Evolutionary conservation across 2,329 filamentous ascomycete genomes (phyloP), one percentile per base, ranked within the genome.

Genomic region (Colletotrichum tropicale): DNA sequence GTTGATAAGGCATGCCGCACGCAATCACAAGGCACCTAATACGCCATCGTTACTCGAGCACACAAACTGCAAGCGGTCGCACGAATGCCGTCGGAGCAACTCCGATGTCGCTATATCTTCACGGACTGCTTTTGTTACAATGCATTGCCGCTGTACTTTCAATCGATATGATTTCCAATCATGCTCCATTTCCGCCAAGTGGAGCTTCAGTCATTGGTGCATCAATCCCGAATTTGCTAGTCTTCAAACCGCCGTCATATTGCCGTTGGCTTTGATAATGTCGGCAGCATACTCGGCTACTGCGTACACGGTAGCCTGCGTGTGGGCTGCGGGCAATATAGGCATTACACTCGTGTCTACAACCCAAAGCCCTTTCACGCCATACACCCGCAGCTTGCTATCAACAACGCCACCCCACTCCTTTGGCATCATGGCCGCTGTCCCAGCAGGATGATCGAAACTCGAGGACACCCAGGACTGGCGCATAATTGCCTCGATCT

Each of bases 331-430:
- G 8, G 81, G 81, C 32, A 84, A 78, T 18, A 85, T 70, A 1
- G 83, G 84, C 52, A 85, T 81, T 13, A 83, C 78, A 69, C 82
- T 85, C 15, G 81, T 81, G 77, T 86, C 83, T 0, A 85, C 81
- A n/a, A 86, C 80, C 24, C 84, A 81, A 36, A 86, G 71, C 8
- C 80, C 79, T 28, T 80, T 76, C 9, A 83, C 80, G 3, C 84
- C 83, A 61, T 85, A 83, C 7, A 86, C 84, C 55, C 76, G 79
- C 66, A 85, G 72, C 18, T 79, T 75, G 8, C 78, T 76, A 62
- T 83, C 81, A 2, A 86, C 83, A 24, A 86, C 84, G 13, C 84
- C 83, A 5, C 83, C 83, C 48, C 81, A 77, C 16, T 80, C 78
- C 52, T 76, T 74, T 2, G 82, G 82, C 73, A 85, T 78, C 83